These are phyloP conservation scores for Clavispora vitiphila DNA, from an alignment of 805 yeast genomes.

Conservation along the genomic window DNA sequence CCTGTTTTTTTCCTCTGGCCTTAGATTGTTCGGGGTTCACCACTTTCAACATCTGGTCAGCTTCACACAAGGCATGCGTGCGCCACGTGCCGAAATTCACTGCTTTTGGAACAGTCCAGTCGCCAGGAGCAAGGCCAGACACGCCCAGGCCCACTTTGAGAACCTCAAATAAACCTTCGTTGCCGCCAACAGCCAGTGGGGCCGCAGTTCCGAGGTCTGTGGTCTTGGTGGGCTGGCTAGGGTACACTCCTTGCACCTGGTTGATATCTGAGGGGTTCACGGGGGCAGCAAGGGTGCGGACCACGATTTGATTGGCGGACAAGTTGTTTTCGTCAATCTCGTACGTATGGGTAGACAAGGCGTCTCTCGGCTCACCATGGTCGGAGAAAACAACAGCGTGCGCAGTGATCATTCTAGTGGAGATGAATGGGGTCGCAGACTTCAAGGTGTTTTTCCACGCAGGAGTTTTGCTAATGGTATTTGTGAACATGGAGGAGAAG, in stretches of 20 bases:
- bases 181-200: conserved; percentile 17
- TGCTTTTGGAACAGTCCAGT: conserved; percentile 78
- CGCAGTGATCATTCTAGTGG: conserved; percentile 41
- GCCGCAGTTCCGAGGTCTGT: conserved; percentile 51
- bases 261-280: conserved; percentile 43
- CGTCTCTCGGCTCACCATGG: conserved; percentile 65
- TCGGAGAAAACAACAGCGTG: conserved; percentile 62
- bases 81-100: conserved; percentile 95
- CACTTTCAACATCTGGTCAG: conserved; percentile 51
- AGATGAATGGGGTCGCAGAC: neutral
- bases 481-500: conserved; percentile 10
- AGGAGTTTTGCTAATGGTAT: conserved; percentile 2
- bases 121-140: conserved; percentile 37
- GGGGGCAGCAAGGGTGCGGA: conserved; percentile 37
- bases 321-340: conserved; percentile 45
- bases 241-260: conserved; percentile 44
- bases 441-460: neutral
- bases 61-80: conserved; percentile 55
- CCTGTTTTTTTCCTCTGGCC: conserved; percentile 25
- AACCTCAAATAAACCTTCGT: conserved; percentile 18
- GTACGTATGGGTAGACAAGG: conserved; percentile 47
- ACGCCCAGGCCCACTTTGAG: conserved; percentile 15
- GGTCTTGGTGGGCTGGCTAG: conserved; percentile 45
- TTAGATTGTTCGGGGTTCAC: conserved; percentile 49
- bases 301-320: conserved; percentile 23